These are phyloP conservation scores for Dictyostelium firmibasis DNA, from an alignment of 78 protist genomes.

Conservation along the genomic window DNA sequence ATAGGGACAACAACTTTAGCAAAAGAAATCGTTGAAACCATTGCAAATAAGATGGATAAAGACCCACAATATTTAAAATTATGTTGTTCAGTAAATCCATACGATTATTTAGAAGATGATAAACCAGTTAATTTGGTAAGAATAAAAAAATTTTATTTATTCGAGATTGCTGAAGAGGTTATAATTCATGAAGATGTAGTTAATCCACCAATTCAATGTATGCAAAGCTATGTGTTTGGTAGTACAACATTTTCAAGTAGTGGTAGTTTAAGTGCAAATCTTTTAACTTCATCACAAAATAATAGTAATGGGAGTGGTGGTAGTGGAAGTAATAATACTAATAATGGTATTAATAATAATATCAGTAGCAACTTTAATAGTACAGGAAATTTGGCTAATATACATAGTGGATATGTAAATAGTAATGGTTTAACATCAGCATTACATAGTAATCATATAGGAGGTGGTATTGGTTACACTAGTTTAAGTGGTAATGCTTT, in stretches of 20 bases:
- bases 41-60: slow-evolving; percentile 18
- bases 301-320: background rate
- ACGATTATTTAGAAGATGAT: slow-evolving; percentile 61
- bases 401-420: background rate
- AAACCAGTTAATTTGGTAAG: background rate
- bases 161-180: slow-evolving; percentile 41
- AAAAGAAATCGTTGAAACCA: slow-evolving; percentile 21
- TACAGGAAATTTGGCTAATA: background rate
- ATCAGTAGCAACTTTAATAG: background rate
- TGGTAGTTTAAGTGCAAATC: background rate
- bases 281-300: background rate
- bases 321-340: background rate
- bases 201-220: background rate
- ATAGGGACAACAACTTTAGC: slow-evolving; percentile 8
- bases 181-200: slow-evolving; percentile 21
- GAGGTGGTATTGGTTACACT: background rate
- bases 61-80: background rate
- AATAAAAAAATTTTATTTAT: slow-evolving; percentile 33
- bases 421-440: background rate
- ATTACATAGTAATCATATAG: background rate
- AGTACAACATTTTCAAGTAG: background rate
- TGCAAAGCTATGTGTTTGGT: background rate
- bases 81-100: slow-evolving; percentile 45
- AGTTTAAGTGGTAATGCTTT: background rate
- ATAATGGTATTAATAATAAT: too few relatives aligned